Percentiles rank a stretch among this genome's conserved stretches.
phyloP scores from a whole-genome alignment of 208 protist species.

The Crithidia mellificae region DNA sequence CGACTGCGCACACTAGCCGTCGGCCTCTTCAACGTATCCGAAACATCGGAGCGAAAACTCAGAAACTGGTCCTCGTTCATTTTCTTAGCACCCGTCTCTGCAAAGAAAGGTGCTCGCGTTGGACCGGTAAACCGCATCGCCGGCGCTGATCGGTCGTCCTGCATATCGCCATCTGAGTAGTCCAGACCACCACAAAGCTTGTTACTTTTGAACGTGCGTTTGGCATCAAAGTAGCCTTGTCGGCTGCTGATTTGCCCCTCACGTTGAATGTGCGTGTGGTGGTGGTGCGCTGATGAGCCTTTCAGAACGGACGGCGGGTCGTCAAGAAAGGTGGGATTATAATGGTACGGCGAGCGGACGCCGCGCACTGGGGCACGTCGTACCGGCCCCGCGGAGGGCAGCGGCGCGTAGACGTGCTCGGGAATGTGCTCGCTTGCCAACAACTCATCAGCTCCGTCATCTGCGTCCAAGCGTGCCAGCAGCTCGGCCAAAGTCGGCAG shows the following conservation, averaged over 20 bases:
- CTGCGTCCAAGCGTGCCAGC: constrained; percentile 18
- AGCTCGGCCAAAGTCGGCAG: constrained; percentile 31
- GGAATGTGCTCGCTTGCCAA: background rate
- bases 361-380: background rate
- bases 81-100: too few species aligned
- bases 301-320: background rate
- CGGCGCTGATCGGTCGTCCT: too few species aligned
- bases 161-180: too few species aligned
- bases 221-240: too few species aligned
- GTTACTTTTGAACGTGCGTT: too few species aligned
- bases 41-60: background rate
- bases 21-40: background rate
- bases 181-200: too few species aligned
- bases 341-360: background rate
- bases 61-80: background rate
- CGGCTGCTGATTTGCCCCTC: too few species aligned
- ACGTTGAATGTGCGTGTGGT: too few species aligned
- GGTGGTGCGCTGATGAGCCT: too few species aligned
- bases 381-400: background rate
- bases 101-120: too few species aligned
- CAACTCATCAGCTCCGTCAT: constrained; percentile 10
- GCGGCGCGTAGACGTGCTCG: background rate
- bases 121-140: too few species aligned
- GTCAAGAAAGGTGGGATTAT: background rate
- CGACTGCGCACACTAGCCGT: constrained; percentile 12